phyloP scores from a whole-genome alignment of 2,329 filamentous ascomycete genomes.

The Aspergillus calidoustus region DNA sequence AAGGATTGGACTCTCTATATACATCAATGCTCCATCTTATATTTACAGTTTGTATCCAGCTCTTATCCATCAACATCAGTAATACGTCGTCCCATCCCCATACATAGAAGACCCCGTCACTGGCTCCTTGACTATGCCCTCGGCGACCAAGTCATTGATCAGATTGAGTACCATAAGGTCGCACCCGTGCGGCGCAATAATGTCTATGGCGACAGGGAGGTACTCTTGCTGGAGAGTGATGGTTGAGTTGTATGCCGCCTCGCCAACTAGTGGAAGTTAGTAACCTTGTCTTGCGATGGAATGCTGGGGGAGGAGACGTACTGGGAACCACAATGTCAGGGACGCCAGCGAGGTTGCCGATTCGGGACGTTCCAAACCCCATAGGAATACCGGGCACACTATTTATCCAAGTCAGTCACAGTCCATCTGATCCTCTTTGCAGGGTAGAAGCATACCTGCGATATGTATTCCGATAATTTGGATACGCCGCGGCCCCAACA shows the following conservation, averaged over 20 bases:
- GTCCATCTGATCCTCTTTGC: not conserved
- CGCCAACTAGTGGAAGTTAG: slow-evolving; percentile 36
- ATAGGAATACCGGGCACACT: slow-evolving; percentile 49
- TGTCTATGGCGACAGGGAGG: slow-evolving; percentile 62
- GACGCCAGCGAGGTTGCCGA: slow-evolving; percentile 37
- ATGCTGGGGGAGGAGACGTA: slow-evolving; percentile 35
- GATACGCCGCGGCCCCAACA: slow-evolving; percentile 45
- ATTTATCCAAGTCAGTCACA: not conserved
- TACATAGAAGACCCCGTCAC: slow-evolving; percentile 6
- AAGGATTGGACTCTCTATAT: too few species aligned
- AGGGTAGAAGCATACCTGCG: slow-evolving; percentile 19
- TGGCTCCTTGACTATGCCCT: slow-evolving; percentile 44
- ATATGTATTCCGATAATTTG: slow-evolving; percentile 54
- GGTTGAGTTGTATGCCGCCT: slow-evolving; percentile 10
- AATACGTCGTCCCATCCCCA: slow-evolving; percentile 6
- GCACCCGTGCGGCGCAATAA: slow-evolving; percentile 64
- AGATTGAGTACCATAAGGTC: slow-evolving; percentile 63
- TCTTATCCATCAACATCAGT: not conserved
- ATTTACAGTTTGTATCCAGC: not conserved
- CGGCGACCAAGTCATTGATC: slow-evolving; percentile 56
- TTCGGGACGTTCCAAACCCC: slow-evolving; percentile 50
- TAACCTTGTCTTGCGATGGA: slow-evolving; percentile 36
- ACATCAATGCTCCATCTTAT: too few species aligned
- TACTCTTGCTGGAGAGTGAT: slow-evolving; percentile 53
- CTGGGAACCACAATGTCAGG: slow-evolving; percentile 37